These are phyloP conservation scores for Xanthoconium purpureum DNA, from an alignment of 768 basidiomycete genomes.

Conservation along the genomic window DNA sequence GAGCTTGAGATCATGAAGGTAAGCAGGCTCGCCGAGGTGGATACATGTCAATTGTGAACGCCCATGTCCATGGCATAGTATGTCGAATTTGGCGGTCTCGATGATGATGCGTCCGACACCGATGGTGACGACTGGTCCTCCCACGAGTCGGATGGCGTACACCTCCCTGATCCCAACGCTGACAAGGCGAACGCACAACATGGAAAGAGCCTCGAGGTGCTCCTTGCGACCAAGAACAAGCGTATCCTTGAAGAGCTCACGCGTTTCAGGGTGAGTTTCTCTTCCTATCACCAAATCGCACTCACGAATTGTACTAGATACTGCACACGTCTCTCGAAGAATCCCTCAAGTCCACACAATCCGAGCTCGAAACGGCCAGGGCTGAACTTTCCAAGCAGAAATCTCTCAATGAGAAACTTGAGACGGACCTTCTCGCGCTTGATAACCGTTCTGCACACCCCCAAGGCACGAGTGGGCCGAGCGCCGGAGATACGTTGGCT, in stretches of 20 bases:
- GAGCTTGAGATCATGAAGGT: constrained; percentile 99
- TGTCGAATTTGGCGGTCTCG: constrained; percentile 91
- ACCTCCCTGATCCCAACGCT: constrained; percentile 86
- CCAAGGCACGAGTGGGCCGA: constrained; percentile 24
- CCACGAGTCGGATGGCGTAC: constrained; percentile 48
- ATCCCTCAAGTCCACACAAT: constrained; percentile 54
- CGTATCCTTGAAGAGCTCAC: constrained; percentile 90
- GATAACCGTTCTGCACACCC: constrained; percentile 43
- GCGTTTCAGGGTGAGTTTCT: constrained; percentile 66
- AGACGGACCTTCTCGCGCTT: constrained; percentile 84
- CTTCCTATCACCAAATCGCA: too few species aligned
- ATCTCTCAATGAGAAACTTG: constrained; percentile 82
- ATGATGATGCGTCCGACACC: constrained; percentile 52
- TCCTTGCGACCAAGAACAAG: constrained; percentile 93
- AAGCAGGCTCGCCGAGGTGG: constrained; percentile 2
- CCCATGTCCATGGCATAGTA: constrained; percentile 49
- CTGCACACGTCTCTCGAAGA: constrained; percentile 78
- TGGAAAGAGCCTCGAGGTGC: constrained; percentile 82
- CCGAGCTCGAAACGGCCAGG: constrained; percentile 55
- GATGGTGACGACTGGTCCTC: constrained; percentile 51
- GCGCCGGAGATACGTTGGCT: constrained; percentile 59
- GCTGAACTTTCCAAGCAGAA: constrained; percentile 76
- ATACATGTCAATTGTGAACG: not conserved
- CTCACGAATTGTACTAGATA: constrained; percentile 46
- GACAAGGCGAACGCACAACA: constrained; percentile 74